phyloP scores from a whole-genome alignment of 2,329 filamentous ascomycete species.

The Sclerotinia nivalis region DNA sequence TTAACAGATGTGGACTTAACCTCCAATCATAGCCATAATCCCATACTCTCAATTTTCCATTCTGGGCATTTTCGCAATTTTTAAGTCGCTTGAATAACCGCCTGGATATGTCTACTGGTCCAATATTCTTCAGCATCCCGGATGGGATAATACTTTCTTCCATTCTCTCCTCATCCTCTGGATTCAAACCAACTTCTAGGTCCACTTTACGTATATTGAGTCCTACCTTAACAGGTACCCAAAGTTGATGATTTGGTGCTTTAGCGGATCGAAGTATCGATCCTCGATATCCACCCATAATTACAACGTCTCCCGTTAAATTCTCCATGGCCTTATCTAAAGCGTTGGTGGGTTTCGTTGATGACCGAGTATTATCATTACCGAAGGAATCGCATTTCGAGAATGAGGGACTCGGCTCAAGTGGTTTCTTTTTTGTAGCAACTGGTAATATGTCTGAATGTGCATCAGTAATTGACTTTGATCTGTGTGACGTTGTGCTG shows the following conservation, averaged over 20 bases:
- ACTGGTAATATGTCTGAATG: slow-evolving; percentile 36
- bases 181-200: slow-evolving; percentile 79
- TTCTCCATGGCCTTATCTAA: slow-evolving; percentile 59
- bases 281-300: slow-evolving; percentile 88
- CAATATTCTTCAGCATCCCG: slow-evolving; percentile 89
- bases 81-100: slow-evolving; percentile 77
- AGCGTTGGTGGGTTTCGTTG: slow-evolving; percentile 36
- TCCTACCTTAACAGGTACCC: slow-evolving; percentile 92
- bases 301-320: slow-evolving; percentile 80
- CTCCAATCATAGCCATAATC: slow-evolving; percentile 97
- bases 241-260: slow-evolving; percentile 80
- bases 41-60: slow-evolving; percentile 74
- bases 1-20: slow-evolving; percentile 76
- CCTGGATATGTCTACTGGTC: slow-evolving; percentile 85
- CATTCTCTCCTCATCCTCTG: slow-evolving; percentile 81
- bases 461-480: slow-evolving; percentile 37
- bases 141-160: slow-evolving; percentile 79
- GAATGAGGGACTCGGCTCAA: slow-evolving; percentile 27
- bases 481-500: slow-evolving; percentile 31
- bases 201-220: slow-evolving; percentile 90
- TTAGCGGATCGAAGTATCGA: slow-evolving; percentile 85
- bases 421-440: slow-evolving; percentile 31
- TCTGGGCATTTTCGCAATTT: slow-evolving; percentile 70
- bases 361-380: slow-evolving; percentile 25
- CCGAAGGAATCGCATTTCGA: slow-evolving; percentile 28